Base-by-base conservation (phyloP, 495 filamentous ascomycete species). In the Chlorociboria aeruginascens region DNA sequence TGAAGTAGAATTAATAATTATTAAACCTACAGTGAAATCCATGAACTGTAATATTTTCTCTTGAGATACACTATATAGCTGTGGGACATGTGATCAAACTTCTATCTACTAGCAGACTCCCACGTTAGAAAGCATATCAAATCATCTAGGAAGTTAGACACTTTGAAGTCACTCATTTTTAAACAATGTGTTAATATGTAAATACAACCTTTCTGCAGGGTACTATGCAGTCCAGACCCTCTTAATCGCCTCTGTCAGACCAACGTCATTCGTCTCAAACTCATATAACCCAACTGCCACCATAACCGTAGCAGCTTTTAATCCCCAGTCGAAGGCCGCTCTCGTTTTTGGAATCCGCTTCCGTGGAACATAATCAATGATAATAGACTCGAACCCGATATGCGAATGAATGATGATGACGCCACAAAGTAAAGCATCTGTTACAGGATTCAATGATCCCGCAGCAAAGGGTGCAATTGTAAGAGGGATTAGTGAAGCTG, bases 241-340 rank as follows among this genome's bases (percentile, higher is more conserved):
- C 74, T 83, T 86, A 51, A 93, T 70, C 29, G 82, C 81, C 73
- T 94, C 89, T 12, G 87, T 95, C 48, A 98, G 60, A 45, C 92
- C 92, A 34, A 98, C 88, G 58, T 98, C 92, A 62, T 95, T 96
- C n/a, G 92, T 98, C 80, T 98, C 89, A 63, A 97, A 96, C 71
- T 95, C 89, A 68, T 97, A 98, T 48, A 96, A 73, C 41, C 89
- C 90, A 54, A 94, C 70, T 25, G 82, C 86, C 34, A 92, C 90
- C 43, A 84, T 68, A 43, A 86, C 67, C 32, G 93, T 94, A 54
- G 77, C 80, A 45, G 71, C 73, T 58, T 85, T 86, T 41, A 96
- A 78, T 30, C 72, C 70, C 89, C 88, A 97, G 62, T 72, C 73
- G 62, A 83, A 71, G 33, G 69, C 25, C 48, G 73, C 74, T 56